Evolutionary conservation across 2,329 filamentous ascomycete genomes (phyloP).

Genomic region (Fusarium sp.): DNA sequence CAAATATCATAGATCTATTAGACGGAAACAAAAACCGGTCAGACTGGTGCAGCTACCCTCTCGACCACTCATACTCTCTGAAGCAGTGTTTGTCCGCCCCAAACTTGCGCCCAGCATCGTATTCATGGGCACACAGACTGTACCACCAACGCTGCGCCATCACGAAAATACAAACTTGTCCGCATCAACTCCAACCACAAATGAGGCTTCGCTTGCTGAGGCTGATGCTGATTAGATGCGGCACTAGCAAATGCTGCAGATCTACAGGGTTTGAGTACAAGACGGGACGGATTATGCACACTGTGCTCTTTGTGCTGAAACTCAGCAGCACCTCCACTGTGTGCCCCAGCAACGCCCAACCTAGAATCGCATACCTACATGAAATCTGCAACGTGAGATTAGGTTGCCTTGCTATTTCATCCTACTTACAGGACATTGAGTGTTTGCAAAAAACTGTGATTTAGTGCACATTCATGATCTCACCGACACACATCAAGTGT

Average conservation of each 20-base stretch:
- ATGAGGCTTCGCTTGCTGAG: slow-evolving; percentile 19
- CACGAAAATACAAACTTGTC: slow-evolving; percentile 17
- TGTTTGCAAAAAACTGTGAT: background rate
- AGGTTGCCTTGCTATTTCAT: slow-evolving; percentile 1
- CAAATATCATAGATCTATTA: background rate
- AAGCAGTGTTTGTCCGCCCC: slow-evolving; percentile 16
- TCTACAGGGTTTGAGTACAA: background rate
- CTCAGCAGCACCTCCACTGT: slow-evolving; percentile 9
- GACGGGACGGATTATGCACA: slow-evolving; percentile 9
- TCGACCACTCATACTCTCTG: slow-evolving; percentile 16
- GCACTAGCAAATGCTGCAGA: slow-evolving; percentile 5
- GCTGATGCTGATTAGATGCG: slow-evolving; percentile 10
- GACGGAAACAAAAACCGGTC: slow-evolving; percentile 15
- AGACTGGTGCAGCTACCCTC: slow-evolving; percentile 7
- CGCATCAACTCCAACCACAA: slow-evolving; percentile 13
- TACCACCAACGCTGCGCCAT: slow-evolving; percentile 32
- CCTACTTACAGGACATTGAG: background rate
- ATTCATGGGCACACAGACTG: slow-evolving; percentile 30
- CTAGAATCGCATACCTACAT: background rate
- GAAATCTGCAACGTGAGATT: background rate
- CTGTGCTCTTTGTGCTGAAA: slow-evolving; percentile 16
- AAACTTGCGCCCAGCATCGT: slow-evolving; percentile 38
- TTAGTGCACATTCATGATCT: background rate
- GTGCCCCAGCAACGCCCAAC: slow-evolving; percentile 28
- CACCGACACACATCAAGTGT: background rate